Evolutionary conservation across 768 basidiomycete genomes (phyloP).

Genomic region (Wakefieldia striispora): DNA sequence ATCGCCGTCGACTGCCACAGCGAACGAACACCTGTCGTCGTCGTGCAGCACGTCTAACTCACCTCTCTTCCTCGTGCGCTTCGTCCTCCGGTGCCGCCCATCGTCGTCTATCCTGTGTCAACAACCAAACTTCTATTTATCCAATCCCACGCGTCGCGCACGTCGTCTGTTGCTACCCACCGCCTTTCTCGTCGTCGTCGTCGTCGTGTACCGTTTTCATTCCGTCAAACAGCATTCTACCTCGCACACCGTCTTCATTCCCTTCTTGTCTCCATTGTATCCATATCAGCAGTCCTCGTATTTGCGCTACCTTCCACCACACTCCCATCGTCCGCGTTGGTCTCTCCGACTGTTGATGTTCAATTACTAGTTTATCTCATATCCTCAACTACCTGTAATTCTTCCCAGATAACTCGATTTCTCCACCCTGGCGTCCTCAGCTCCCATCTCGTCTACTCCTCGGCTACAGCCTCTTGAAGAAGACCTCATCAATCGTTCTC

Average conservation of each 20-base stretch:
- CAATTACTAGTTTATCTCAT: constrained; percentile 30
- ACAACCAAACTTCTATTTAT: constrained; percentile 33
- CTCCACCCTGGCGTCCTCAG: constrained; percentile 54
- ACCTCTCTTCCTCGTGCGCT: constrained; percentile 16
- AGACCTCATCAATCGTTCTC: constrained; percentile 83
- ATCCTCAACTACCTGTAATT: constrained; percentile 32
- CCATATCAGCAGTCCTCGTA: constrained; percentile 38
- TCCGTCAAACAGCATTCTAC: constrained; percentile 30
- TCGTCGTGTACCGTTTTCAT: constrained; percentile 28
- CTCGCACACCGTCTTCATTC: constrained; percentile 21
- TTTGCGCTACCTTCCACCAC: constrained; percentile 35
- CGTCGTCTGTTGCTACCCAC: constrained; percentile 34
- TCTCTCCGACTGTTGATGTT: constrained; percentile 45
- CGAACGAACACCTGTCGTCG: constrained; percentile 41
- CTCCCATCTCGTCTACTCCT: constrained; percentile 32
- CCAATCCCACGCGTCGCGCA: constrained; percentile 47
- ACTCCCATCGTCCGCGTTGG: constrained; percentile 28
- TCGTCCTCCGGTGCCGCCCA: constrained; percentile 22
- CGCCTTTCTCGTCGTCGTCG: constrained; percentile 19
- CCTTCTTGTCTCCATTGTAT: constrained; percentile 39
- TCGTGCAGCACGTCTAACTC: constrained; percentile 35
- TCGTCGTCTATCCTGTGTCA: constrained; percentile 21
- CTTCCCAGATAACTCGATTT: constrained; percentile 15
- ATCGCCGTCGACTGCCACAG: constrained; percentile 49
- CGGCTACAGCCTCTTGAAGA: constrained; percentile 45